phyloP scores from a whole-genome alignment of 2,329 filamentous ascomycete species.

The Torrubiellomyces zombiae region DNA sequence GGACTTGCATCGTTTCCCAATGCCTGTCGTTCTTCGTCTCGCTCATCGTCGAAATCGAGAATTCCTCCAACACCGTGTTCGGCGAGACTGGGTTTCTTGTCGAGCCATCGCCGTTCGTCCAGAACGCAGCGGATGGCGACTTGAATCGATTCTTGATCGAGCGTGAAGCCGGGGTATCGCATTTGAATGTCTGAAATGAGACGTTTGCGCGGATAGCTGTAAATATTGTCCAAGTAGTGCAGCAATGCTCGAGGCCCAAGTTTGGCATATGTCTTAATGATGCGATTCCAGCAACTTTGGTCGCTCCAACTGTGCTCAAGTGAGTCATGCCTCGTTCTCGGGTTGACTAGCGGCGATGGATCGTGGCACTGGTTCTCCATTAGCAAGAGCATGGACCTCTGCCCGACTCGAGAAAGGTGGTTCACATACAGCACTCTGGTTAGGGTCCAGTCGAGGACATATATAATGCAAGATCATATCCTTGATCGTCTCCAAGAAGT shows the following conservation, averaged over 20 bases:
- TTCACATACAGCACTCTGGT: too few relatives aligned
- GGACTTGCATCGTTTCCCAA: conserved; percentile 19
- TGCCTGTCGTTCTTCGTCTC: conserved; percentile 14
- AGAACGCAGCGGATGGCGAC: conserved; percentile 20
- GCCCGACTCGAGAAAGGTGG: too few relatives aligned
- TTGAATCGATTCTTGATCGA: conserved; percentile 28
- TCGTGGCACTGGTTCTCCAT: too few relatives aligned
- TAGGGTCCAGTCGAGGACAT: conserved; percentile 26
- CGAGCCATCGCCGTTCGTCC: conserved; percentile 20
- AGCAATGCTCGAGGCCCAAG: conserved; percentile 32
- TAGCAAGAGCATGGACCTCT: too few relatives aligned
- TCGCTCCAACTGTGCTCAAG: conserved; percentile 18
- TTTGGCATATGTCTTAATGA: conserved; percentile 30
- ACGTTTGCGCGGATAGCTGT: conserved; percentile 26
- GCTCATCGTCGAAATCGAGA: conserved; percentile 22
- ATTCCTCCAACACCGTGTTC: conserved; percentile 21
- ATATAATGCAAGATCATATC: conserved; percentile 27
- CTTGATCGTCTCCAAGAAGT: conserved; percentile 27
- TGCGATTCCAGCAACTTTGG: conserved; percentile 19
- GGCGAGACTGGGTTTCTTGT: conserved; percentile 14
- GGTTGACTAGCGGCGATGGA: too few relatives aligned
- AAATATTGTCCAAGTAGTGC: conserved; percentile 28
- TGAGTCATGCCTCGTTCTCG: too few relatives aligned
- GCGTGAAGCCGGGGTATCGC: conserved; percentile 23
- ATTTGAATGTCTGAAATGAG: conserved; percentile 25